Evolutionary conservation across 2,329 filamentous ascomycete species (phyloP), one percentile per base, ranked within the genome.

Genomic region (Didymellaceae sp.): DNA sequence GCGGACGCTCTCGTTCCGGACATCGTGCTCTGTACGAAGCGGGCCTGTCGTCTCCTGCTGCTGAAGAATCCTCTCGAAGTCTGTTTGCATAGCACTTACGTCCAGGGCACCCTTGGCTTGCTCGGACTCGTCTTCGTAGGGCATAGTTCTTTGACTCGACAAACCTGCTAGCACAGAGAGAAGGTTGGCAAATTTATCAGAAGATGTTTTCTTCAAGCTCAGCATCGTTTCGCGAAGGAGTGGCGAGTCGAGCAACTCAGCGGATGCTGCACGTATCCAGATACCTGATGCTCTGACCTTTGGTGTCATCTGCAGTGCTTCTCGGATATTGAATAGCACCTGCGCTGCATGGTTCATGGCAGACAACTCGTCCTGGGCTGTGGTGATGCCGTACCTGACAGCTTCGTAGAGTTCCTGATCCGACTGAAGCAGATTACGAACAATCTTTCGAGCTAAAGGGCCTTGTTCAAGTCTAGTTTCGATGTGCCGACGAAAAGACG

Each of bases 1-100:
- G 34, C 90, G 82, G 31, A 90, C 74, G 33, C 88, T 85, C 57
- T 85, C 86, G 73, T 82, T 79, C 32, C 87, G 86, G 9, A 87
- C 81, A 61, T 87, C 87, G 70, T 94, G 89, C 67, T 87, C 87
- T 74, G 87, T 95, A 55, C 86, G 85, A 22, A 95, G 79, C 78
- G 72, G 65, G 30, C 62, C 53, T 42, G 55, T 63, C 14, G 44
- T 58, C 1, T 52, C 55, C 30, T 65, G 62, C 3, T 62, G 45
- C 39, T 64, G 39, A 5, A 72, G 40, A 10, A 72, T 50, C 10
- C 49, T 56, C 17, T 60, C 49, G 6, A 76, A 53, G 9, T 83
- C 57, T 75, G 67, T 8, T 68, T 59, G 55, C 16, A 68, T 57
- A 4, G 26, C 11, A 17, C 30, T 35, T 2, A 65, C 17, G 14